A percentile compares a stretch with the other conserved stretches of the same genome.
These are phyloP conservation scores for Phragmites australis DNA, from an alignment of 176 grass and related monocot species.

Conservation along the genomic window DNA sequence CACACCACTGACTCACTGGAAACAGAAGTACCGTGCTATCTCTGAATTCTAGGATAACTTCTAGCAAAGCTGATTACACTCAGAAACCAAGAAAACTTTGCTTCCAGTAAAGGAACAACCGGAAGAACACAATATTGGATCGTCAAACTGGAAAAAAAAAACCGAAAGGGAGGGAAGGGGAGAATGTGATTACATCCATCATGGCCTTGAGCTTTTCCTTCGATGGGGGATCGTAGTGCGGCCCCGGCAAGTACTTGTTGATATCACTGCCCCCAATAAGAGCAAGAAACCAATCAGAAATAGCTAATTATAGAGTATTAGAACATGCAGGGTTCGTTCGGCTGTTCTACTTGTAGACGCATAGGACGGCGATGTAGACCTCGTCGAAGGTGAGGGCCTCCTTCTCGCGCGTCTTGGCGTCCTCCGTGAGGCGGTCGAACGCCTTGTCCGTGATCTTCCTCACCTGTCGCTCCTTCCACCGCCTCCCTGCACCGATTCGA, in stretches of 20 bases:
- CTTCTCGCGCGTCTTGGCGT: slow-evolving; percentile 38
- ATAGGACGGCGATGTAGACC: slow-evolving; percentile 93
- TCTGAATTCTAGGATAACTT: background rate
- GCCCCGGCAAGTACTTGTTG: slow-evolving; percentile 89
- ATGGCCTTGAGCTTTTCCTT: slow-evolving; percentile 70
- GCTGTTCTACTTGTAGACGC: slow-evolving; percentile 82
- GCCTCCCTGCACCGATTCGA: slow-evolving; percentile 51
- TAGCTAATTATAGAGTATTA: background rate
- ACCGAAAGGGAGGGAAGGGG: background rate
- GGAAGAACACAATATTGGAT: background rate
- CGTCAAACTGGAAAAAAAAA: background rate
- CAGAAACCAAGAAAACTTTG: slow-evolving; percentile 17
- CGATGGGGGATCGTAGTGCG: slow-evolving; percentile 85
- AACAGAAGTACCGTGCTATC: background rate
- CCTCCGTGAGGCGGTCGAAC: slow-evolving; percentile 71
- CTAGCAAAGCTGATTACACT: background rate
- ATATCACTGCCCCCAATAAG: slow-evolving; percentile 62
- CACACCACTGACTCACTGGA: background rate
- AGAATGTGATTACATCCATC: slow-evolving; percentile 54
- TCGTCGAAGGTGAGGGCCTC: slow-evolving; percentile 74
- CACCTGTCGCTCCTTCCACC: slow-evolving; percentile 87
- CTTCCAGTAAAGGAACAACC: slow-evolving; percentile 22
- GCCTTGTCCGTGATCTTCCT: slow-evolving; percentile 89
- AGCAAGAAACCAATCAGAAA: background rate
- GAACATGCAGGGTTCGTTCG: background rate